Percentiles rank a stretch among this genome's conserved stretches.
phyloP scores from a whole-genome alignment of 2,329 filamentous ascomycete species.

The Onygenales sp. region DNA sequence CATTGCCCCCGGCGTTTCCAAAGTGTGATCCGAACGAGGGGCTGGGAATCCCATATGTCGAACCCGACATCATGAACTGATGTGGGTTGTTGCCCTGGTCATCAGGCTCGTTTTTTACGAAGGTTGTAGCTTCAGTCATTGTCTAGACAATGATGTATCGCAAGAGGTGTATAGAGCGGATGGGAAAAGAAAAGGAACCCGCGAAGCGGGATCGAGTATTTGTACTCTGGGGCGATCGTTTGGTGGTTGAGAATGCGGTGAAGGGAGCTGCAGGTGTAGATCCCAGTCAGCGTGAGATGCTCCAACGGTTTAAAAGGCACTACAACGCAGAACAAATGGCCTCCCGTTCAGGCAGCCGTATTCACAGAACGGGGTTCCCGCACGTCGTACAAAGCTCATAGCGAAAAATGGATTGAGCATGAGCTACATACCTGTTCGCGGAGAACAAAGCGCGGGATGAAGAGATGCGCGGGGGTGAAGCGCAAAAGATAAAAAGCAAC shows the following conservation, averaged over 20 bases:
- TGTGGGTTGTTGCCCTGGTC: slow-evolving; percentile 49
- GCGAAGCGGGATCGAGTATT: not conserved
- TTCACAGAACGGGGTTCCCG: not conserved
- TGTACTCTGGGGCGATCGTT: not conserved
- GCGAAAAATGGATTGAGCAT: not conserved
- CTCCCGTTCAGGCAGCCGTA: not conserved
- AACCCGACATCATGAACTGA: slow-evolving; percentile 40
- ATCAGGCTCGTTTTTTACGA: slow-evolving; percentile 60
- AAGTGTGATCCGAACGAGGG: slow-evolving; percentile 42
- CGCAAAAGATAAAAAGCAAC: not conserved
- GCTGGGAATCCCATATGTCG: slow-evolving; percentile 43
- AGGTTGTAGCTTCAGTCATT: slow-evolving; percentile 45
- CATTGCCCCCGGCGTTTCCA: slow-evolving; percentile 39
- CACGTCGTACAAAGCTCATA: not conserved
- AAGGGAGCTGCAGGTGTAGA: not conserved
- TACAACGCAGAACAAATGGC: too few relatives aligned
- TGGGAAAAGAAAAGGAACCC: not conserved
- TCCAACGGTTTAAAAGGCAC: too few relatives aligned
- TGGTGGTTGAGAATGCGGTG: not conserved
- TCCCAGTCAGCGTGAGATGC: not conserved
- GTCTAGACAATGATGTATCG: not conserved
- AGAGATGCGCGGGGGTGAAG: too few relatives aligned
- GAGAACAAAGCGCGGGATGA: not conserved
- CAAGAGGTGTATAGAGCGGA: slow-evolving; percentile 3
- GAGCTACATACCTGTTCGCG: not conserved